These are phyloP conservation scores for Paspalum vaginatum DNA, from an alignment of 176 grass and related monocot species.

Conservation along the genomic window DNA sequence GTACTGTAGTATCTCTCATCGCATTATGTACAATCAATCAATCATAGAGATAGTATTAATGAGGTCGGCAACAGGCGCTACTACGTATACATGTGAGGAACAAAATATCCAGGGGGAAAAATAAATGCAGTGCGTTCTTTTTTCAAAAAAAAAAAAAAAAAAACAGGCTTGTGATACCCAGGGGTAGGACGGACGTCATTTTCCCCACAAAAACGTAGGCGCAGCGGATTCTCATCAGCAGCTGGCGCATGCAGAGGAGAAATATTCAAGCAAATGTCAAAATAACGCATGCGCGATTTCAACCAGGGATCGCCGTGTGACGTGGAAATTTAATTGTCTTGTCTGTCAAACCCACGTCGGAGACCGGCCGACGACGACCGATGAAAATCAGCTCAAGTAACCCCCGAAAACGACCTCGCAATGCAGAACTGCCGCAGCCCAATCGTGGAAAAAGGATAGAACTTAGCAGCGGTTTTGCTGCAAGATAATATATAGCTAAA, in stretches of 20 bases:
- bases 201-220: not conserved
- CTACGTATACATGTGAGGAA: not conserved
- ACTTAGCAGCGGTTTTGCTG: not conserved
- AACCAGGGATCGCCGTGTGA: constrained; percentile 18
- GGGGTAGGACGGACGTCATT: constrained; percentile 27
- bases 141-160: no score
- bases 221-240: not conserved
- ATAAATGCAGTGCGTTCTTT: not conserved
- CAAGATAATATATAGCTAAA: not conserved
- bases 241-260: not conserved
- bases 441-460: not conserved
- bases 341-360: constrained; percentile 30
- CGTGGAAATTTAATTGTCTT: constrained; percentile 32
- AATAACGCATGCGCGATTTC: constrained; percentile 33
- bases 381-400: constrained; percentile 13
- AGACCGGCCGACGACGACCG: constrained; percentile 30
- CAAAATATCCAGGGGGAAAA: not conserved
- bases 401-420: constrained; percentile 31
- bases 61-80: not conserved
- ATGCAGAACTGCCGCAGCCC: not conserved
- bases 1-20: not conserved
- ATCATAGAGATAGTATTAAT: not conserved
- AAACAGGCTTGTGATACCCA: not conserved
- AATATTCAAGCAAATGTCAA: constrained; percentile 35
- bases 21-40: not conserved